Percentiles rank a stretch among this genome's conserved stretches.
Conservation (phyloP, 345 rosid species). For the Lagerstroemia speciosa region DNA sequence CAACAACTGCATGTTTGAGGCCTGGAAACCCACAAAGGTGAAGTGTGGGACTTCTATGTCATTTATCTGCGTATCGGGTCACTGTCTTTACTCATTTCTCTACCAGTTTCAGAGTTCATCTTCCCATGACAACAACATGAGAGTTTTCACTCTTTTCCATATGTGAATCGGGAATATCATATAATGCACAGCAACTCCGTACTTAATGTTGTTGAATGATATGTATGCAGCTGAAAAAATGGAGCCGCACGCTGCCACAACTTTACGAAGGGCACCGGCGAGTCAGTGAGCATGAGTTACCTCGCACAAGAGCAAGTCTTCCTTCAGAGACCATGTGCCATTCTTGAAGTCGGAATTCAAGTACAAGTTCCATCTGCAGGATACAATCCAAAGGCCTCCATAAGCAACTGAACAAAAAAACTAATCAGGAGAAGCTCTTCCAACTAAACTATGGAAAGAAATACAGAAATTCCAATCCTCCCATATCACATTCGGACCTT, state of each 20-base stretch:
- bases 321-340: slow-evolving; percentile 99
- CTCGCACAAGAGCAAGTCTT: slow-evolving; percentile 94
- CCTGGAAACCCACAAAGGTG: neutral
- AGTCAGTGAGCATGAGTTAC: slow-evolving; percentile 22
- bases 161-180: neutral
- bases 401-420: neutral
- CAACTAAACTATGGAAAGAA: neutral
- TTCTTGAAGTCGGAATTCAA: slow-evolving; percentile 96
- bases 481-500: slow-evolving; percentile 36
- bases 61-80: neutral
- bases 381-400: neutral
- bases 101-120: neutral
- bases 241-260: neutral
- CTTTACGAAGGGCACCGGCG: neutral
- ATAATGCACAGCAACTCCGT: too few relatives aligned
- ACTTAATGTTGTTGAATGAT: too few relatives aligned
- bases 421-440: neutral
- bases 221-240: neutral
- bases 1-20: neutral
- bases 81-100: neutral
- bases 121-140: neutral
- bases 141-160: neutral
- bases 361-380: slow-evolving; percentile 84
- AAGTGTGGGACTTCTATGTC: neutral
- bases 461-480: neutral